These are phyloP conservation scores for Calonectria crousiana DNA, from an alignment of 2,329 filamentous ascomycete species.

Conservation along the genomic window DNA sequence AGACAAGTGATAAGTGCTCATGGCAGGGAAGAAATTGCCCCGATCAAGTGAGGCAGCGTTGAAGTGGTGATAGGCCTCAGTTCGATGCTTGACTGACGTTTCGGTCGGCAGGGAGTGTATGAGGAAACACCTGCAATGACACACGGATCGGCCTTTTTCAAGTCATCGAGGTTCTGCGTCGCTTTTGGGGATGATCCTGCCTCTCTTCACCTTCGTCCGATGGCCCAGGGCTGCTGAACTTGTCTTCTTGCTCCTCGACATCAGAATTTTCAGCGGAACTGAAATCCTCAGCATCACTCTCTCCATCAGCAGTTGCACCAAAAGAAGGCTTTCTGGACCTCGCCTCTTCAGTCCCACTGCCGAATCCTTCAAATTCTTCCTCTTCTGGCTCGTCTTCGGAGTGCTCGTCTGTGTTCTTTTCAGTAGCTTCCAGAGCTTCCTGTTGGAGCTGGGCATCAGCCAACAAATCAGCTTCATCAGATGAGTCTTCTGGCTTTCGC, in stretches of 20 bases:
- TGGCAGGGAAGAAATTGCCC: no score
- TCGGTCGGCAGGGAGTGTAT: neutral
- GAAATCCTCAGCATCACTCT: slow-evolving; percentile 56
- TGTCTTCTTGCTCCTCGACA: slow-evolving; percentile 49
- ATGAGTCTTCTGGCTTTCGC: slow-evolving; percentile 72
- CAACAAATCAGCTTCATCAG: slow-evolving; percentile 55
- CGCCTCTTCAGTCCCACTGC: slow-evolving; percentile 50
- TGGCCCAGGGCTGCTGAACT: neutral
- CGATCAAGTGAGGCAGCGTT: neutral
- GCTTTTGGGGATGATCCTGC: neutral
- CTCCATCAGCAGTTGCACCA: slow-evolving; percentile 53
- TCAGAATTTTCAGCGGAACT: slow-evolving; percentile 46
- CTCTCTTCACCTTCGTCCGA: neutral
- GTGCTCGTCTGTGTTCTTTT: slow-evolving; percentile 48
- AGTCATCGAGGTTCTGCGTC: neutral
- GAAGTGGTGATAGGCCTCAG: no score
- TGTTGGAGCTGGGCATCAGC: slow-evolving; percentile 45
- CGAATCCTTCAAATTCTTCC: slow-evolving; percentile 54
- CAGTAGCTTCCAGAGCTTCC: slow-evolving; percentile 41
- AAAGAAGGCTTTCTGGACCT: slow-evolving; percentile 48
- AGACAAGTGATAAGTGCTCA: neutral
- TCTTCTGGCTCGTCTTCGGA: slow-evolving; percentile 54
- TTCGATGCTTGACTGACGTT: neutral
- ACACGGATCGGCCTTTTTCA: neutral
- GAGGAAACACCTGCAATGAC: neutral